phyloP scores from a whole-genome alignment of 768 basidiomycete genomes.

The Naematelia aurantialba region DNA sequence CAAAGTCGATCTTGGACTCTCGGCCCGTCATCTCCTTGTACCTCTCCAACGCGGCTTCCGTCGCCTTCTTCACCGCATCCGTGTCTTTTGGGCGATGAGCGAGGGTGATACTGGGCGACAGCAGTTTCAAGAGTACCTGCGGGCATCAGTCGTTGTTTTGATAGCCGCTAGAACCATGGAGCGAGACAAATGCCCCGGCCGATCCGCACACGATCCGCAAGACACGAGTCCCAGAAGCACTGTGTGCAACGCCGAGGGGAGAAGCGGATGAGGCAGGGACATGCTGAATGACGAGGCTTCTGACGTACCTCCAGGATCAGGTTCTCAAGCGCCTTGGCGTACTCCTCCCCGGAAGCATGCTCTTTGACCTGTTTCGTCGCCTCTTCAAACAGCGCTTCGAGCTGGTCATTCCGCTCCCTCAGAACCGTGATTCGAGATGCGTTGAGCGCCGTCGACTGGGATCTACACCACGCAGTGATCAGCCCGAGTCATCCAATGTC shows the following conservation, averaged over 20 bases:
- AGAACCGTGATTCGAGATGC: constrained; percentile 87
- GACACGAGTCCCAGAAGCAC: not conserved
- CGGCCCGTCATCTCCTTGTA: constrained; percentile 78
- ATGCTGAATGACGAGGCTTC: no score
- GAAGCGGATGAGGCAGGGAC: no score
- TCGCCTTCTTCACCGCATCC: constrained; percentile 61
- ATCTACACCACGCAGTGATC: constrained; percentile 54
- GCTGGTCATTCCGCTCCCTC: constrained; percentile 83
- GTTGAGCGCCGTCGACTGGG: constrained; percentile 94
- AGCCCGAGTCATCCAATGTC: not conserved
- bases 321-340: constrained; percentile 76
- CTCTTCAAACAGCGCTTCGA: constrained; percentile 79
- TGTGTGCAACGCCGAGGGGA: no score
- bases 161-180: no score
- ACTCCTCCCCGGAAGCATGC: constrained; percentile 60
- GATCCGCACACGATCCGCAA: no score
- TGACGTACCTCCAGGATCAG: constrained; percentile 67
- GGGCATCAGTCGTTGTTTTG: not conserved
- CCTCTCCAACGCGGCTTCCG: constrained; percentile 60
- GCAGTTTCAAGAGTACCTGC: constrained; percentile 70
- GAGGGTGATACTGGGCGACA: constrained; percentile 70
- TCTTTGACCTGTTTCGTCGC: constrained; percentile 64
- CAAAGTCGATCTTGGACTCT: constrained; percentile 60
- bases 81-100: constrained; percentile 67
- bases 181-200: no score